These are phyloP conservation scores for Penicillium coffeae DNA, from an alignment of 495 filamentous ascomycete species.

Conservation along the genomic window DNA sequence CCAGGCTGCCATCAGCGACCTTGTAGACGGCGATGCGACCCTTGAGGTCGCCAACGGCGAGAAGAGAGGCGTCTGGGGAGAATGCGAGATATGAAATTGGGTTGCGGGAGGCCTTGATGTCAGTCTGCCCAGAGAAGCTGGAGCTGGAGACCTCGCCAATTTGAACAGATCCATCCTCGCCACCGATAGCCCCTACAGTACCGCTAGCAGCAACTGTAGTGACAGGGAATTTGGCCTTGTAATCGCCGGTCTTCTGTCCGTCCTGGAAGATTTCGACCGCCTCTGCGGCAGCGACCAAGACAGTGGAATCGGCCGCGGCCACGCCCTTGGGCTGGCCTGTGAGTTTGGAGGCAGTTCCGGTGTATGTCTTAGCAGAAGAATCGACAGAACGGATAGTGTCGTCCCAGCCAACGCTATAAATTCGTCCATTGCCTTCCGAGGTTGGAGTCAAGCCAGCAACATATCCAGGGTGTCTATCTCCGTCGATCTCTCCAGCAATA, in stretches of 20 bases:
- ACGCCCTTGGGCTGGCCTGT: conserved; percentile 61
- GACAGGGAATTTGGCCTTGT: conserved; percentile 62
- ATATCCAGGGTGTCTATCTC: conserved; percentile 75
- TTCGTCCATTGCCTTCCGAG: conserved; percentile 48
- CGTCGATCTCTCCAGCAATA: conserved; percentile 62
- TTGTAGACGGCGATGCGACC: conserved; percentile 82
- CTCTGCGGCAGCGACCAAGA: conserved; percentile 63
- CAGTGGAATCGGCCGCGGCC: conserved; percentile 37
- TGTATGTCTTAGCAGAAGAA: conserved; percentile 54
- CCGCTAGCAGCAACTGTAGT: conserved; percentile 66
- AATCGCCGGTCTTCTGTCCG: conserved; percentile 52
- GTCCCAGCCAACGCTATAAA: conserved; percentile 92
- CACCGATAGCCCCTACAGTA: conserved; percentile 68
- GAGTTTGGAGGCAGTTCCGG: conserved; percentile 47
- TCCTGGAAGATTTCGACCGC: conserved; percentile 63
- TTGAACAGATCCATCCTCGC: conserved; percentile 64
- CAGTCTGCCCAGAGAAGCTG: conserved; percentile 40
- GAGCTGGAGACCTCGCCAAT: conserved; percentile 61
- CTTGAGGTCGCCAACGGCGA: conserved; percentile 77
- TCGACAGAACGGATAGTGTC: conserved; percentile 84
- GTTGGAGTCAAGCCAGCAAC: conserved; percentile 69
- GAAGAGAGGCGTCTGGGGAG: conserved; percentile 63
- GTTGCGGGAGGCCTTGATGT: conserved; percentile 40
- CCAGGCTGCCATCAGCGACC: conserved; percentile 38
- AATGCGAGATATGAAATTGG: conserved; percentile 63